Percentiles rank a stretch among this genome's conserved stretches.
These are phyloP conservation scores for Aureobasidium lini DNA, from an alignment of 2,329 filamentous ascomycete genomes.

Conservation along the genomic window DNA sequence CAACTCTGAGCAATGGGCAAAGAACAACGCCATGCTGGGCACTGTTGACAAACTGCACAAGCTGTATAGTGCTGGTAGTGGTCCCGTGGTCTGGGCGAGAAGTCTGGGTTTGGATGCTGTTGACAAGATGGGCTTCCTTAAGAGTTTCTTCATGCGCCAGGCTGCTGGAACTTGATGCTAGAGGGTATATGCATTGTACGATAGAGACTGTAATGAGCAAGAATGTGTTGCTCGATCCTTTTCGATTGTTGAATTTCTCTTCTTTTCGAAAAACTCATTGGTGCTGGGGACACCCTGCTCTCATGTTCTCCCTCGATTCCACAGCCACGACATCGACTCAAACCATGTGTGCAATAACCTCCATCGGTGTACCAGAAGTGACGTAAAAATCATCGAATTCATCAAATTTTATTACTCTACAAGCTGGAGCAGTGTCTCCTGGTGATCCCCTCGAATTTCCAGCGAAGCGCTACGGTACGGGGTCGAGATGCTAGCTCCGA, in stretches of 20 bases:
- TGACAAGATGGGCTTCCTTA: constrained; percentile 66
- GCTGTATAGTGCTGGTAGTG: constrained; percentile 73
- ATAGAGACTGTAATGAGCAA: neutral
- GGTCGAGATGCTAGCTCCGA: no score
- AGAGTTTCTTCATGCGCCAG: constrained; percentile 76
- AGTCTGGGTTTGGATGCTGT: constrained; percentile 71
- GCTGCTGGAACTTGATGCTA: constrained; percentile 36
- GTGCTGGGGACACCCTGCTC: no score
- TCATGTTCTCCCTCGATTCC: no score
- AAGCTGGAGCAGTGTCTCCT: no score
- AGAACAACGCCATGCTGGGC: constrained; percentile 70
- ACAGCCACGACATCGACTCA: no score
- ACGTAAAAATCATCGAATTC: no score
- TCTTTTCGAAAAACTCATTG: no score
- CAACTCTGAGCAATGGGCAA: constrained; percentile 68
- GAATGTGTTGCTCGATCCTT: neutral
- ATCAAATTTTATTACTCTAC: no score
- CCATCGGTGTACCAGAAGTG: no score
- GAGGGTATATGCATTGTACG: neutral
- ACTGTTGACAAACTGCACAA: constrained; percentile 88
- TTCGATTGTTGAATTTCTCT: neutral
- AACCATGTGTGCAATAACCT: no score
- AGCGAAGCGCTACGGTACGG: no score
- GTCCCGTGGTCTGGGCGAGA: constrained; percentile 71
- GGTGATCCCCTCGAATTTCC: no score